Base-by-base conservation (phyloP, 495 filamentous ascomycete species). In the Aspergillus panamensis region DNA sequence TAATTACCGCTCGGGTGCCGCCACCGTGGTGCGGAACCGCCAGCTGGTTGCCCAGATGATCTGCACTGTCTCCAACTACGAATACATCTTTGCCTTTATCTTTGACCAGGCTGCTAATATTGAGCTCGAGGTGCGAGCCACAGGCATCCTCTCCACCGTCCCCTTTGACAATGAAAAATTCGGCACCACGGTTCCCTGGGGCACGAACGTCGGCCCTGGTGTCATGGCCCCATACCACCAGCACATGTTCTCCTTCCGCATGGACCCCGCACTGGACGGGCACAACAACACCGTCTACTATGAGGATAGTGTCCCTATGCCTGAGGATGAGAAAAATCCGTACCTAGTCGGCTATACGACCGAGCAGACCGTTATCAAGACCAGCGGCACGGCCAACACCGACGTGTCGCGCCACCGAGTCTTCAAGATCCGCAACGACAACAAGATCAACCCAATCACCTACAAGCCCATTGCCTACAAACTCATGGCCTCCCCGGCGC, bases 191-290 rank as follows among this genome's bases (percentile, higher is more conserved):
- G 70, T 73, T 0, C 89, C 82, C 25, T 96, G 86, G 79, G 92
- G 92, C 43, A 97, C 92, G 0, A 80, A 92, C 45, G 90, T 97
- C 3, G 87, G 90, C 50, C 91, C 91, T 0, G 91, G 90, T 1
- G 90, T 92, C 6, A 81, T 96, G 45, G 91, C 81, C 6, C 77
- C 84, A 48, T 82, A 79, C 65, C 92, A 97, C 62, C 92, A 97
- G 65, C 92, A 97, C 73, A 86, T 96, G 68, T 95, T 97, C 75
- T 90, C 87, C 5, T 84, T 96, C 6, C 89, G 92, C 9, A 80
- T 97, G 17, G 92, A 97, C 66, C 92, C 92, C 1, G 82, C 83
- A 20, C 69, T 96, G 44, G 91, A 90, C 56, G 93, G 91, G 2
- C 81, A 82, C 61, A 71, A 79, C 39, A 92, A 92, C 65, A 80